Base-by-base conservation (phyloP, 805 yeast species). In the Yamadazyma ubonensis region DNA sequence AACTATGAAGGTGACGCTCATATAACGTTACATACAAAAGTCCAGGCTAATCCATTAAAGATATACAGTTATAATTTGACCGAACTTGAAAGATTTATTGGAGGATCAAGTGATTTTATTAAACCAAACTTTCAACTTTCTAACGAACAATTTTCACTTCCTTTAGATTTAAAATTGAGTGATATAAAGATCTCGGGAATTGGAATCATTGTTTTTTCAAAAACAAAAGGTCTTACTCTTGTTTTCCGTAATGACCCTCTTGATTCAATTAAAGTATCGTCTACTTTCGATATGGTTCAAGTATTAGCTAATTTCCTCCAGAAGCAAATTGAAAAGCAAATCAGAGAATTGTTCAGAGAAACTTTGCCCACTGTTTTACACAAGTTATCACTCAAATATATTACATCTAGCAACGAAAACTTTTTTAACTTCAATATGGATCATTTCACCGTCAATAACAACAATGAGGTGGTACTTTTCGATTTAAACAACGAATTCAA, bases 241-340 rank as follows among this genome's bases (percentile, higher is more conserved):
- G 96, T 88, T 21, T 88, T 88, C 64, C 76, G 90, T 51, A 88
- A 88, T 59, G 96, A 88, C 59, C 96, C 96, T 0, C 69, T 88
- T 41, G 95, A 87, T 50, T 76, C 81, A 15, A 87, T 88, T 46
- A 81, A 79, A 51, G 95, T 88, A 10, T 78, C 81, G 46, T 85
- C 95, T 4, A 83, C 95, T n/a, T 88, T 88, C 60, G 95, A 88
- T 62, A 78, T 81, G 29, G 83, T 88, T 31, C 84, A 83, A 36
- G 89, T 89, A 1, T 77, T 88, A 51, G 93, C 95, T n/a, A 75
- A 79, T 43, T 85, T 86, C 50, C 62, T 88, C 45, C 96, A 88
- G 55, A 75, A 76, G 33, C 93, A 87, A 56, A 88, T 88, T 44
- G 96, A 88, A 56, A 74, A 70, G 39, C 93, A 86, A 57, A 81